Conservation (phyloP, 805 yeast species). For the Lipomyces orientalis region DNA sequence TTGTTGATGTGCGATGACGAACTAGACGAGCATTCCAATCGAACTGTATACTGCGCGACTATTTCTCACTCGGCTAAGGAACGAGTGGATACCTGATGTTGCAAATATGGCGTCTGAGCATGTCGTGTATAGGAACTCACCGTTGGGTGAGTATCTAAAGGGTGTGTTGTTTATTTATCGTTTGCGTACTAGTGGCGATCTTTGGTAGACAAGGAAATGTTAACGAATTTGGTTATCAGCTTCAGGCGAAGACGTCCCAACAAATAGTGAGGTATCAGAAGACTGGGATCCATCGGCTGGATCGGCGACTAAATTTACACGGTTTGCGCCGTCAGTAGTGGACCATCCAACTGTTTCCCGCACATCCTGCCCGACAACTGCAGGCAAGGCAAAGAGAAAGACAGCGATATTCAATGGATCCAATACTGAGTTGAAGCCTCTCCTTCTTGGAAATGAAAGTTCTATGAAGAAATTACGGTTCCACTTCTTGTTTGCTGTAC, state of each 20-base stretch:
- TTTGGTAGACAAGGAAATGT: not conserved
- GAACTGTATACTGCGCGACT: not conserved
- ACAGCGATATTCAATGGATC: not conserved
- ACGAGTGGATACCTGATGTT: not conserved
- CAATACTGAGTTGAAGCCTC: slow-evolving; percentile 16
- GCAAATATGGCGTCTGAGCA: slow-evolving; percentile 28
- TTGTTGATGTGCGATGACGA: not conserved
- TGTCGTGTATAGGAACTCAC: slow-evolving; percentile 29
- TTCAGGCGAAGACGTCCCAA: slow-evolving; percentile 22
- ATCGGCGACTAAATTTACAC: not conserved
- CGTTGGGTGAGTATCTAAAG: slow-evolving; percentile 31
- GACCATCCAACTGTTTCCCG: not conserved
- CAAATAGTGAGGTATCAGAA: slow-evolving; percentile 8
- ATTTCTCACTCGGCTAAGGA: not conserved
- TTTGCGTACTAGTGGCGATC: too few species aligned
- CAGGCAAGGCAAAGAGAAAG: not conserved
- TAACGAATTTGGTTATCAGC: slow-evolving; percentile 7
- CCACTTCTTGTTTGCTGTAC: slow-evolving; percentile 29
- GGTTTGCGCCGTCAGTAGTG: slow-evolving; percentile 9
- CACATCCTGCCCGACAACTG: not conserved
- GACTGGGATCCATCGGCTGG: slow-evolving; percentile 16
- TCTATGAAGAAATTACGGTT: slow-evolving; percentile 29
- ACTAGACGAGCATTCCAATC: not conserved
- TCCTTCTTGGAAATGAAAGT: slow-evolving; percentile 20
- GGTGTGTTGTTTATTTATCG: slow-evolving; percentile 9